Base-by-base conservation (phyloP, 2,329 filamentous ascomycete species). In the Beauveria bassiana region DNA sequence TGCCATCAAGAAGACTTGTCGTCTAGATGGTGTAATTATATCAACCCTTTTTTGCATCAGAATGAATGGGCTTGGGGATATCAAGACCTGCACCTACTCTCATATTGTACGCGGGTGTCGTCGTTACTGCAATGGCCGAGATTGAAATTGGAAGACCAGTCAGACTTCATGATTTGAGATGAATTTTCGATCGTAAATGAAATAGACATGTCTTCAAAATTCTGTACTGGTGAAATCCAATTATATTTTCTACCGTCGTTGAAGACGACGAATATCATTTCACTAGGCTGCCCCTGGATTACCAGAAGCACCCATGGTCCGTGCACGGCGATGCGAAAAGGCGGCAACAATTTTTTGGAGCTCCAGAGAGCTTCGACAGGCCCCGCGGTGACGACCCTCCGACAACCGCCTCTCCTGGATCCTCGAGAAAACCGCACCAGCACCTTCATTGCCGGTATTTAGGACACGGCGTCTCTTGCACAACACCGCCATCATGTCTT, bases 401-500 rank as follows among this genome's bases (percentile, higher is more conserved):
- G 45, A 50, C 62, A 57, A 62, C 49, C 57, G 53, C 64, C 61
- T 52, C 56, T 53, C 62, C 64, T 56, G 54, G 60, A 63, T 49
- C 60, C 61, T 65, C 65, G 63, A 64, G 59, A 65, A 61, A 61
- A 56, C 57, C 60, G 45, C 59, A 31, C 46, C 31, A 58, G 47
- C 59, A 63, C 54, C 9, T 51, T 42, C 24, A 61, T 61, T 52
- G 51, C 9, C 46, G 42, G 47, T 42, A 53, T 47, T 28, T 53
- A 58, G 54, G 38, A 54, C 54, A 52, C 43, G 61, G 61, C 53
- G 40, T 16, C 42, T 52, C 28, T 31, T 31, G 16, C 47, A 60
- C 12, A 65, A 42, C 43, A 24, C 42, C 58, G 63, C 66, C 73
- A 81, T 71, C 68, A 96, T 97, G 93, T 96, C 93, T 75, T 97